A percentile compares a stretch with the other conserved stretches of the same genome.
phyloP scores from a whole-genome alignment of 2,329 filamentous ascomycete species.

The Basipetospora chlamydospora region DNA sequence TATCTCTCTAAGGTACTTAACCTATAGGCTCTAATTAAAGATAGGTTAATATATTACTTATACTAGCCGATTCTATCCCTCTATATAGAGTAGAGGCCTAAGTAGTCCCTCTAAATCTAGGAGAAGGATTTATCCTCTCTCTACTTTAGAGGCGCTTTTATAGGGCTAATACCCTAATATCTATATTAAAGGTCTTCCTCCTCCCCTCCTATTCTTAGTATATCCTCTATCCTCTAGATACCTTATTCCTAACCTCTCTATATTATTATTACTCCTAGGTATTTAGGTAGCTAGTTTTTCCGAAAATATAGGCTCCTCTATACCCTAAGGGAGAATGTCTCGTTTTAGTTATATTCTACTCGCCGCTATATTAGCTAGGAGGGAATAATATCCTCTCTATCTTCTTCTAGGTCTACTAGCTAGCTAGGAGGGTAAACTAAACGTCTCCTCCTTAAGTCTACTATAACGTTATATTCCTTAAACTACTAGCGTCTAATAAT shows the following conservation, averaged over 20 bases:
- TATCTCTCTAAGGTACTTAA: background rate
- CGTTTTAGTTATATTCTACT: no score
- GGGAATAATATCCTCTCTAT: no score
- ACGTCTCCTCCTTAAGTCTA: no score
- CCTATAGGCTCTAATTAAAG: background rate
- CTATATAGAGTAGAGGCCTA: background rate
- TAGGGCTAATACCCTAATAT: background rate
- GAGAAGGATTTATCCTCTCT: background rate
- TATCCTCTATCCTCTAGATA: background rate
- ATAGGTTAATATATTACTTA: background rate
- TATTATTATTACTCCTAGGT: no score
- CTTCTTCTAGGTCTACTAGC: no score
- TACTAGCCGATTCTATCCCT: background rate
- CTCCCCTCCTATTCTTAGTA: background rate
- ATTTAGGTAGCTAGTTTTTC: no score
- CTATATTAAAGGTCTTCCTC: background rate
- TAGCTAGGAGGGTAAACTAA: no score
- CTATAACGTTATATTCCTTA: background rate
- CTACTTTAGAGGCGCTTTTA: background rate
- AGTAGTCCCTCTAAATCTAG: no score
- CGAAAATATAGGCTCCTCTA: no score
- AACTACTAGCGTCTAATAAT: background rate
- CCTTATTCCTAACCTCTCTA: background rate
- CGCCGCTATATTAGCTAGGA: no score
- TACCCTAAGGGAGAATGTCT: no score